phyloP scores from a whole-genome alignment of 2,329 filamentous ascomycete genomes.

The Colletotrichum sidae region DNA sequence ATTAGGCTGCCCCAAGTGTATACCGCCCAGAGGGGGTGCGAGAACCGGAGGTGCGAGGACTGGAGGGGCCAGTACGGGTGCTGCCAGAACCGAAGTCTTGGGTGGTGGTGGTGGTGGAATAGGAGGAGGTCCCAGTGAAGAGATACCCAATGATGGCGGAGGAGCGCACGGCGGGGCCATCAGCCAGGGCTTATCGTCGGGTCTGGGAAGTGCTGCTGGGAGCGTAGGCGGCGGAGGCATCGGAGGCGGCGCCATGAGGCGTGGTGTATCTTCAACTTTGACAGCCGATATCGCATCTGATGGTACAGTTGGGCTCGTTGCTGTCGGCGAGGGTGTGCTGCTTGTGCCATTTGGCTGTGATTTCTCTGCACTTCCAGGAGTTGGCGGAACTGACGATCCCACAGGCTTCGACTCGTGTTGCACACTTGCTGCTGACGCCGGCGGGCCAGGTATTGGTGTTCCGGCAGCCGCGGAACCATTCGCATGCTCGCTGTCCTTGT shows the following conservation, averaged over 20 bases:
- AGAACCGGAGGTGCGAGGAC: slow-evolving; percentile 53
- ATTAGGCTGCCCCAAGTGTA: slow-evolving; percentile 40
- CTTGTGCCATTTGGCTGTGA: slow-evolving; percentile 1
- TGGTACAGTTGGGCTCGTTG: neutral
- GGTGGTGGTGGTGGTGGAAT: slow-evolving; percentile 29
- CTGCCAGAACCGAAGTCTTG: slow-evolving; percentile 47
- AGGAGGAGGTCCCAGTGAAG: slow-evolving; percentile 21
- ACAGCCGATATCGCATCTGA: slow-evolving; percentile 1
- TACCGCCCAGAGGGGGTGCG: slow-evolving; percentile 49
- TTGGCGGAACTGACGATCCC: slow-evolving; percentile 3
- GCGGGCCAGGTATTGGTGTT: slow-evolving; percentile 2
- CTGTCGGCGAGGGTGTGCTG: slow-evolving; percentile 4
- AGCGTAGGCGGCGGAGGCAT: slow-evolving; percentile 31
- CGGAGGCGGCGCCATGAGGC: slow-evolving; percentile 26
- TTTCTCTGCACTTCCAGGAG: slow-evolving; percentile 1
- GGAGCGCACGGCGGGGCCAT: slow-evolving; percentile 35
- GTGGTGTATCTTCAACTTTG: slow-evolving; percentile 30
- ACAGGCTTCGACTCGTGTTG: slow-evolving; percentile 4
- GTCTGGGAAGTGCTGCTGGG: slow-evolving; percentile 42
- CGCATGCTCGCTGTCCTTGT: slow-evolving; percentile 36
- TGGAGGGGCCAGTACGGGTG: slow-evolving; percentile 47
- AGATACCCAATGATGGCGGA: slow-evolving; percentile 17
- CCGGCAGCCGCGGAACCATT: slow-evolving; percentile 35
- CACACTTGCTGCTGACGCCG: neutral
- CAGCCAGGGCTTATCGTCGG: slow-evolving; percentile 39